Base-by-base conservation (phyloP, 106 monocot species). In the Amphibolis antarctica region DNA sequence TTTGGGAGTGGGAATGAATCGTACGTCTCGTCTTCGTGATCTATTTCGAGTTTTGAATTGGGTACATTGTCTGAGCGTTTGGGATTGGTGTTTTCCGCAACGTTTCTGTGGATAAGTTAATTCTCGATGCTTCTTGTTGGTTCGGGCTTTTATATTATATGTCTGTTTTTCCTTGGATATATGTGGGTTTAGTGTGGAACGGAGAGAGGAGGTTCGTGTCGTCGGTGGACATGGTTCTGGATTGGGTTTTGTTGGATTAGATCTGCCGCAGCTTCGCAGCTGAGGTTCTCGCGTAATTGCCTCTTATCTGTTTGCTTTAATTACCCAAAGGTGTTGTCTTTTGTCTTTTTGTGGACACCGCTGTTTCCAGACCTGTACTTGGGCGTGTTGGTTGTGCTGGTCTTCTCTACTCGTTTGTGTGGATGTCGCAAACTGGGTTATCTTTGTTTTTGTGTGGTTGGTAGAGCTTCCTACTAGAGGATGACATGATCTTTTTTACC, bases 401-500 rank as follows among this genome's bases (percentile, higher is more conserved):
- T 63, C 19, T 22, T 27, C 9, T n/a, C n/a, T n/a, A n/a, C n/a
- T n/a, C 0, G 65, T 50, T 30, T 48, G 12, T 65, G 24, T 50
- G 24, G 29, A 52, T 52, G 28, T 65, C 11, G 28, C 1, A 0
- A 25, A 65, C 28, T 51, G 14, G 65, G 3, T 25, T 52, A 65
- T 51, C 48, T 28, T 7, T 53, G 14, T 55, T 28, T 55, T 55
- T 67, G 31, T 42, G 54, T 67, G 67, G 42, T 65, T 4, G 17
- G 5, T 50, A 49, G 1, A 28, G 48, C 9, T 28, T 65, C 31
- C 13, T n/a, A n/a, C n/a, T 49, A 21, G 42, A 36, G 2, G 36
- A 36, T 36, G 36, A 36, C 7, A 36, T 36, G 36, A 36, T 36
- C 2, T 36, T 36, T 36, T 36, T 36, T 36, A n/a, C n/a, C n/a